Evolutionary conservation across 139 green algal species (phyloP).

Genomic region (Chlamydomonas sp.): DNA sequence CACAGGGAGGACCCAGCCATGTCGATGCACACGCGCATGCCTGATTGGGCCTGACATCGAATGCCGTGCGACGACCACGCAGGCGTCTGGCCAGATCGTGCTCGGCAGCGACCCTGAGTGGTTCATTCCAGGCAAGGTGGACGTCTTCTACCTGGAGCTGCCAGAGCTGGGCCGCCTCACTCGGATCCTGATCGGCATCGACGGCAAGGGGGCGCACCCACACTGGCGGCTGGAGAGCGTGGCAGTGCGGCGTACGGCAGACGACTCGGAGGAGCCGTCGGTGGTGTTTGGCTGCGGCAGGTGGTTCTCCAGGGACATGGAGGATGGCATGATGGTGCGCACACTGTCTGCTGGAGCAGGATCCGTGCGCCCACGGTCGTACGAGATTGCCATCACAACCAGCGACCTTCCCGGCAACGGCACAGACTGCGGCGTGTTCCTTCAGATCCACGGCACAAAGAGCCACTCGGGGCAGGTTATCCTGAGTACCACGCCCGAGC

Average conservation of each 20-base stretch:
- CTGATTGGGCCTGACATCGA: conserved; percentile 1
- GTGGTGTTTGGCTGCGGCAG: conserved; percentile 37
- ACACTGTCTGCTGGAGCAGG: no score
- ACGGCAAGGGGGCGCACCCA: conserved; percentile 32
- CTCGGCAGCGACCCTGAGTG: conserved; percentile 35
- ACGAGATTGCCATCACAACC: no score
- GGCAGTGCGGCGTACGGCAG: conserved; percentile 25
- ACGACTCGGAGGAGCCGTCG: neutral
- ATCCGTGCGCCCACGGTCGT: no score
- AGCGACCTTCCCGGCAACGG: no score
- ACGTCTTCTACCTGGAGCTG: conserved; percentile 25
- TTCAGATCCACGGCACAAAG: no score
- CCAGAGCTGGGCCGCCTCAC: conserved; percentile 28
- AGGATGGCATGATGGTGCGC: no score
- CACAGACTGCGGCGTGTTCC: no score
- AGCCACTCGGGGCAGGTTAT: conserved; percentile 10
- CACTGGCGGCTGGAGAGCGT: conserved; percentile 36
- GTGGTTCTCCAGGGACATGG: no score
- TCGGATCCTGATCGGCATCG: conserved; percentile 28
- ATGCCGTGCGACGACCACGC: no score
- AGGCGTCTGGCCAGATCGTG: conserved; percentile 12
- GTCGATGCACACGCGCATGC: neutral
- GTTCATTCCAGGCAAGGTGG: conserved; percentile 23
- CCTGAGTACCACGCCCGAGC: conserved; percentile 32
- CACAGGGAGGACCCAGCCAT: no score